Base-by-base conservation (phyloP, 2,329 filamentous ascomycete species). In the Colletotrichum somersetense region DNA sequence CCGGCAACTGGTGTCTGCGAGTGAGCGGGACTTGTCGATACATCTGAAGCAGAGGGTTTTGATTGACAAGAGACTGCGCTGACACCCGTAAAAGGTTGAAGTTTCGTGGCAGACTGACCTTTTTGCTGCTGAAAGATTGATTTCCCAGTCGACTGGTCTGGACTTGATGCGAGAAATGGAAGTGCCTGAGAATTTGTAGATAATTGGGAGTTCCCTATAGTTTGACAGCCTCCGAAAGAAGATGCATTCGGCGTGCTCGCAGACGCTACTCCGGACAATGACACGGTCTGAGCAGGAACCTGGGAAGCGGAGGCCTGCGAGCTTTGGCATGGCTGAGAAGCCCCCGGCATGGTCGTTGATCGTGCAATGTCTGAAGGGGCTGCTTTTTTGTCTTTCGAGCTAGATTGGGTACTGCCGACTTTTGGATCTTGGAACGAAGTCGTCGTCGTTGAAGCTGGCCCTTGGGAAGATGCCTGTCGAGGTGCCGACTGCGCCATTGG, bases 121-220 rank as follows among this genome's bases (percentile, higher is more conserved):
- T 2, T 14, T 52, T n/a, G 6, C 12, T 52, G 11, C 23, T 52
- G 12, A 16, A 52, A 3, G 5, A 52, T 18, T 6, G 48, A 8
- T 8, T 4, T 3, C 14, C 12, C 48, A 2, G 12, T 30, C 23
- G 11, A 50, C 10, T 26, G 48, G 48, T 8, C 16, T n/a, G 16
- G 23, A 26, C 5, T 18, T 12, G 23, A 5, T 52, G 48, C 12
- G 48, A 8, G 6, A 30, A 30, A 26, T 52, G 48, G 23, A 50
- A 16, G 0, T 52, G 12, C 3, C 6, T 52, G 11, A 30, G 26
- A 1, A 1, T 8, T 26, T 2, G 2, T 30, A 30, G 14, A 12
- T 2, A 8, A 0, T 18, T 50, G n/a, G 2, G 11, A 0, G 12
- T 6, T 50, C 4, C n/a, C n/a, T 18, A 16, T 5, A 1, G 23